Evolutionary conservation across 129 eudicot genomes (phyloP).

Genomic region (Dittrichia graveolens): DNA sequence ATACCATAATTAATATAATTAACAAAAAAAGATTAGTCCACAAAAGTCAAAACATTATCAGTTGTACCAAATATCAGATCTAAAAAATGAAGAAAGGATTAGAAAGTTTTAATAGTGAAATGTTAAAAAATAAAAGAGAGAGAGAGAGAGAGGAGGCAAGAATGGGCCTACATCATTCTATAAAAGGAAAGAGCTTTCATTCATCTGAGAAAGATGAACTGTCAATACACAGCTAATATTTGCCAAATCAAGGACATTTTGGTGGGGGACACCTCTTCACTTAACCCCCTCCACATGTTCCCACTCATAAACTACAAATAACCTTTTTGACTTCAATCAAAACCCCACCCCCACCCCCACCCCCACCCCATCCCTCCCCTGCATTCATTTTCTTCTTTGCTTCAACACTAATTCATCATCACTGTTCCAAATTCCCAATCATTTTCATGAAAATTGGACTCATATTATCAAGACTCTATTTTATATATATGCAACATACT

Average conservation of each 20-base stretch:
- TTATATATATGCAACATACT: too few species aligned
- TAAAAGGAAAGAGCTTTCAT: constrained; percentile 20
- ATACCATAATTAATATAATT: too few species aligned
- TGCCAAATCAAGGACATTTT: constrained; percentile 28
- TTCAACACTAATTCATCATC: constrained; percentile 24
- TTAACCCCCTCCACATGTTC: constrained; percentile 45
- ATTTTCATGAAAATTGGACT: not conserved
- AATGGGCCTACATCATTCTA: constrained; percentile 32
- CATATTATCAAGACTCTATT: too few species aligned
- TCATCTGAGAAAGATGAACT: constrained; percentile 39
- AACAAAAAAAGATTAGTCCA: too few species aligned
- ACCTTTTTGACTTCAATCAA: constrained; percentile 35
- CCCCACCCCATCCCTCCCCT: not conserved
- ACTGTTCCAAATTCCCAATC: not conserved
- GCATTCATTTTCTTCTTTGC: constrained; percentile 9
- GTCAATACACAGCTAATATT: constrained; percentile 39
- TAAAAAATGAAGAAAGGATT: not conserved
- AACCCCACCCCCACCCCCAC: constrained; percentile 26
- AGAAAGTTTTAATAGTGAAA: not conserved
- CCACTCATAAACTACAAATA: constrained; percentile 36
- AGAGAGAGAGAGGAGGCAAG: constrained; percentile 15
- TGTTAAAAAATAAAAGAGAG: not conserved
- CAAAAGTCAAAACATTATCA: too few species aligned
- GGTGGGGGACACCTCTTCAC: constrained; percentile 27
- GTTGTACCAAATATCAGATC: not conserved